phyloP scores from a whole-genome alignment of 176 grass and related monocot species.

The Lolium perenne region DNA sequence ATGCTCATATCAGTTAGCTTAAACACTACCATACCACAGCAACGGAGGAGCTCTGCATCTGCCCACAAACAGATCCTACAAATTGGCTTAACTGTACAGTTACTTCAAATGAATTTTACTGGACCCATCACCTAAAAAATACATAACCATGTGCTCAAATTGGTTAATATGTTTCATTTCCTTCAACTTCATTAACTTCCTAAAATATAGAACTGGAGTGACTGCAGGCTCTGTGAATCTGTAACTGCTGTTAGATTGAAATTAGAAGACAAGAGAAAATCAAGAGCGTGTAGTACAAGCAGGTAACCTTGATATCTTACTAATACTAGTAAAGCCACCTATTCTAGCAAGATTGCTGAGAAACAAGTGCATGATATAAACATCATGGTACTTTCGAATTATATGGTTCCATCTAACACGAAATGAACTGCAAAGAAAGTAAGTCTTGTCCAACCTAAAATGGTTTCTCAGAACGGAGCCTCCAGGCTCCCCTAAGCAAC shows the following conservation, averaged over 20 bases:
- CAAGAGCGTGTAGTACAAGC: background rate
- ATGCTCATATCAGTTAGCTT: slow-evolving; percentile 33
- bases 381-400: background rate
- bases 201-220: slow-evolving; percentile 35
- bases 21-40: slow-evolving; percentile 38
- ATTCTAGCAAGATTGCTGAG: background rate
- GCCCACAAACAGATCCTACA: slow-evolving; percentile 41
- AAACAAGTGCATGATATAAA: slow-evolving; percentile 12
- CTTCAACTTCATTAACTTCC: slow-evolving; percentile 41
- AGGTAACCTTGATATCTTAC: background rate
- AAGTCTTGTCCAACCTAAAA: background rate
- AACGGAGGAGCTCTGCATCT: slow-evolving; percentile 35
- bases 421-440: slow-evolving; percentile 1
- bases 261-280: slow-evolving; percentile 14
- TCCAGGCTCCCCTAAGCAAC: background rate
- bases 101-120: slow-evolving; percentile 43
- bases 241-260: slow-evolving; percentile 44
- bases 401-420: slow-evolving; percentile 24
- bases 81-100: slow-evolving; percentile 31
- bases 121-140: slow-evolving; percentile 31
- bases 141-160: slow-evolving; percentile 33
- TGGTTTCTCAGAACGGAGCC: background rate
- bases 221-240: slow-evolving; percentile 41
- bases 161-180: slow-evolving; percentile 47
- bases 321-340: background rate